Base-by-base conservation (phyloP, 805 yeast genomes). In the Cyberlindnera sargentensis region DNA sequence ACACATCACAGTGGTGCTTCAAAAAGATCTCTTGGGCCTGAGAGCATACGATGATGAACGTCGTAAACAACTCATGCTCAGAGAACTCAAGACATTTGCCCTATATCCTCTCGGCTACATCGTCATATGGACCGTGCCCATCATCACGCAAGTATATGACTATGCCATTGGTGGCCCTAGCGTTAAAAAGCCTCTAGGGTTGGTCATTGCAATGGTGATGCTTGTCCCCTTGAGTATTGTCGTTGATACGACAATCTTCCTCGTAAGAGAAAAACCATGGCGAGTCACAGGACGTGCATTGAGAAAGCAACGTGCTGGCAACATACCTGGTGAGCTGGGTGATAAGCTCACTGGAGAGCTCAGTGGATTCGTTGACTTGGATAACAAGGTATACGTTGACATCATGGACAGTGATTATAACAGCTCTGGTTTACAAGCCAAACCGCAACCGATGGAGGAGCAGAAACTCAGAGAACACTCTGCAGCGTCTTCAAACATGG, bases 251-350 rank as follows among this genome's bases (percentile, higher is more conserved):
- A 46, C 77, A 24, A 95, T 88, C 20, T 88, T 88, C 55, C 64
- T 83, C 32, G 75, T 79, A 43, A 70, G 93, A 41, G 96, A 88
- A 56, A 72, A 70, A 46, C 95, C 95, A 1, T 87, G 95, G 95
- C 37, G 41, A 4, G 40, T 38, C 8, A 53, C 55, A 1, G 39
- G 44, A 1, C 4, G 9, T 9, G 24, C 15, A n/a, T 24, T 38
- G 41, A 25, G n/a, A 8, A 24, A 30, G 24, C 30, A 32, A 6
- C 25, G 25, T 8, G 6, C 8, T 7, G 11, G 8, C n/a, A 37
- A 9, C 26, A 28, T 30, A 24, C 8, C 4, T 8, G 30, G 37
- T 26, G 20, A n/a, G 23, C n/a, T 35, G 9, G 37, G 30, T 11
- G 28, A 11, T 26, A 29, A 20, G n/a, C 33, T 37, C 15, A 31